Evolutionary conservation across 2,329 filamentous ascomycete genomes (phyloP), one percentile per base, ranked within the genome.

Genomic region (Diaporthe humulicola): DNA sequence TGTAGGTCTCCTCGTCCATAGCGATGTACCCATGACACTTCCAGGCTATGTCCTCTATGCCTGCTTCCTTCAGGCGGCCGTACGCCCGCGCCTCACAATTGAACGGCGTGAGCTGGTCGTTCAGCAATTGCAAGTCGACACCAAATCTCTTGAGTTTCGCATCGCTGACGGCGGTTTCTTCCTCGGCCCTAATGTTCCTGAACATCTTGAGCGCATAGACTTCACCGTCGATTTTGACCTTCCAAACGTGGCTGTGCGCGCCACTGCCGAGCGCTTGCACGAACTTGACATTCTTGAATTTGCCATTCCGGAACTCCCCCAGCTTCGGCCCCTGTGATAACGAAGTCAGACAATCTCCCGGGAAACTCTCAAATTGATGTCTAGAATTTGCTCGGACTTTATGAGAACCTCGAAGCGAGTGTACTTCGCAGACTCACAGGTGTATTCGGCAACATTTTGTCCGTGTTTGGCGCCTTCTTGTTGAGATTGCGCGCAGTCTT

Each of bases 81-180:
- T 66, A 66, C 3, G 61, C 61, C 19, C 61, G 61, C 61, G 42
- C 28, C 61, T 66, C 61, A 42, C 61, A 66, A 42, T 50, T 66
- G 61, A 66, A 66, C 5, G 61, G 61, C 19, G 61, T 33, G 10
- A 66, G 61, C 61, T 66, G 61, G 42, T 66, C 42, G 30, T 66
- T 33, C 7, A 66, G 4, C 6, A 48, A 19, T 14, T 66, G 40
- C 25, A 17, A 19, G 61, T 25, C 28, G 40, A 66, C 8, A 28
- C 38, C 38, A 19, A 22, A 30, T 1, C 6, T 36, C 42, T 33
- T 19, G 61, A 66, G 42, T 19, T 36, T 30, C 15, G 2, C 38
- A 1, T 17, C 2, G 5, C 1, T 22, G 15, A 12, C 25, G 40
- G 9, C 17, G 19, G 33, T 50, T 14, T 66, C 61, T 12, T 66